Percentiles rank a stretch among this genome's conserved stretches.
Conservation (phyloP, 768 basidiomycete genomes). For the Pleurotus eryngii region DNA sequence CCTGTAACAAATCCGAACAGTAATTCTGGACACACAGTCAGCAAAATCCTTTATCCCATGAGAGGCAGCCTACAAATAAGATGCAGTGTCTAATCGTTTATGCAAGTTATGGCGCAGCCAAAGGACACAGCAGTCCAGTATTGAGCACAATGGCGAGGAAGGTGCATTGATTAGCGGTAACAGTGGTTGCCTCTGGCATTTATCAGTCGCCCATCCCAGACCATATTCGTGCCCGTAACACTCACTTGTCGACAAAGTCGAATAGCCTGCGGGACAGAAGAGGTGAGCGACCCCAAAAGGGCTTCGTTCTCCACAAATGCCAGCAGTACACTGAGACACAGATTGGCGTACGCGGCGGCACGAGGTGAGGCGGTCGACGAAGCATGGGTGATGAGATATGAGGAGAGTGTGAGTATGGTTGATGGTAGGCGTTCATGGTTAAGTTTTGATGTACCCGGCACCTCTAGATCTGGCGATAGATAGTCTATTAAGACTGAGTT, state of each 20-base stretch:
- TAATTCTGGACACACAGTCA: neutral
- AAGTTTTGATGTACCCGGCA: constrained; percentile 12
- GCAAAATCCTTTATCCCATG: constrained; percentile 39
- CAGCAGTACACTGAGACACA: constrained; percentile 53
- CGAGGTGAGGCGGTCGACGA: constrained; percentile 57
- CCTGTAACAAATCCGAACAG: constrained; percentile 48
- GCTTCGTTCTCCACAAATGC: constrained; percentile 46
- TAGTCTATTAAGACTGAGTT: constrained; percentile 40
- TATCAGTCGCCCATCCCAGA: neutral
- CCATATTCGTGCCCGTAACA: neutral
- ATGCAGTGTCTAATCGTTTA: constrained; percentile 52
- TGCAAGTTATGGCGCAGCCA: constrained; percentile 73
- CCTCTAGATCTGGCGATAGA: constrained; percentile 21
- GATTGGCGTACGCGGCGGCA: constrained; percentile 58
- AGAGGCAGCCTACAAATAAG: constrained; percentile 46
- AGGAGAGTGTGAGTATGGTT: constrained; percentile 54
- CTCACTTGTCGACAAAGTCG: constrained; percentile 63
- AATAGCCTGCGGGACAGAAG: constrained; percentile 37
- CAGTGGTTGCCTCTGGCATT: constrained; percentile 45
- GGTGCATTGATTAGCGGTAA: constrained; percentile 38
- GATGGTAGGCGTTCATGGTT: constrained; percentile 32
- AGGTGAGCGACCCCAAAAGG: constrained; percentile 43
- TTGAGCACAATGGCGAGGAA: constrained; percentile 49
- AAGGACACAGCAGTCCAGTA: constrained; percentile 66
- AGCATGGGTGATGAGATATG: constrained; percentile 67